Conservation (phyloP, 2,329 filamentous ascomycete species). For the Alternaria gaisen region DNA sequence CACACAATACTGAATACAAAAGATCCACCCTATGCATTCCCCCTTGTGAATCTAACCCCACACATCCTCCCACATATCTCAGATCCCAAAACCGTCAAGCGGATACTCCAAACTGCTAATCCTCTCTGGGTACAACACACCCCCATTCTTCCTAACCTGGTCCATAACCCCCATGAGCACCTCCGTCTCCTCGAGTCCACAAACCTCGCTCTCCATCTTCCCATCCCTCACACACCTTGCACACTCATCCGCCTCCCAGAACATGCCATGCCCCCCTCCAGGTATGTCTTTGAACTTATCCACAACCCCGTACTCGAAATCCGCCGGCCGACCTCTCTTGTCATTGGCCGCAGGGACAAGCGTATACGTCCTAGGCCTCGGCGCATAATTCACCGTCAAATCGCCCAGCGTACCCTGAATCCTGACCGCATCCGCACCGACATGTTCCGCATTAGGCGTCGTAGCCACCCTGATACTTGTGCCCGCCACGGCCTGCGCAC, state of each 20-base stretch:
- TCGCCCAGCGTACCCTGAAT: slow-evolving; percentile 84
- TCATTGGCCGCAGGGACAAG: slow-evolving; percentile 75
- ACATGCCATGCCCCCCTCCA: slow-evolving; percentile 80
- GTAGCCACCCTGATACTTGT: slow-evolving; percentile 51
- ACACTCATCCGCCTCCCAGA: slow-evolving; percentile 85
- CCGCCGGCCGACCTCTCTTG: slow-evolving; percentile 56
- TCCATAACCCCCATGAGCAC: slow-evolving; percentile 86
- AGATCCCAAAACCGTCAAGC: slow-evolving; percentile 27
- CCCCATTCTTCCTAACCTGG: slow-evolving; percentile 70
- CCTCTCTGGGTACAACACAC: slow-evolving; percentile 69
- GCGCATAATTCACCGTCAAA: slow-evolving; percentile 77
- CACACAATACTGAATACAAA: neutral
- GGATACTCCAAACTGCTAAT: slow-evolving; percentile 64
- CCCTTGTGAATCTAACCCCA: neutral
- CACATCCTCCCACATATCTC: neutral
- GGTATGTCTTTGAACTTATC: slow-evolving; percentile 55
- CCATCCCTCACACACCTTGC: slow-evolving; percentile 79
- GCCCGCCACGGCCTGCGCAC: slow-evolving; percentile 74
- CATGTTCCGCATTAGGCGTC: slow-evolving; percentile 65
- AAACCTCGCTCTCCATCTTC: slow-evolving; percentile 73
- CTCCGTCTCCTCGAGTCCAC: slow-evolving; percentile 77
- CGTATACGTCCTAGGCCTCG: slow-evolving; percentile 70
- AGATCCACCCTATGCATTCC: neutral
- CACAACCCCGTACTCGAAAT: slow-evolving; percentile 57
- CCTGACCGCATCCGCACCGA: slow-evolving; percentile 65